A percentile compares a stretch with the other conserved stretches of the same genome.
These are phyloP conservation scores for Davidsoniella australis DNA, from an alignment of 2,329 filamentous ascomycete species.

Conservation along the genomic window DNA sequence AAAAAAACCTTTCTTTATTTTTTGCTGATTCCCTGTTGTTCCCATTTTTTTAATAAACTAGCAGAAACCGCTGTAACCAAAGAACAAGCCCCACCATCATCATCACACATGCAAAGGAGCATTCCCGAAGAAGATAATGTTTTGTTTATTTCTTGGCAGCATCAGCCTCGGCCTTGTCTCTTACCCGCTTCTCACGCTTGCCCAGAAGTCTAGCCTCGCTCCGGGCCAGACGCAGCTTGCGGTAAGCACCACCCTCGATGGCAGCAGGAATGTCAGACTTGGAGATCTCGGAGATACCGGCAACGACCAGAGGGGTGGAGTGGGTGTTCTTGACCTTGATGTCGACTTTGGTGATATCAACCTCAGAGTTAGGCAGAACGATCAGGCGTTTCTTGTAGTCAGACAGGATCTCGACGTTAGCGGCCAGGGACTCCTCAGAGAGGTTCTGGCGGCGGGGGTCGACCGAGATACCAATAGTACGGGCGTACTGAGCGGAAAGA, in stretches of 20 bases:
- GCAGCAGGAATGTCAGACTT: conserved; percentile 65
- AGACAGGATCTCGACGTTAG: conserved; percentile 95
- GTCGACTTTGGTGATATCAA: conserved; percentile 54
- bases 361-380: conserved; percentile 75
- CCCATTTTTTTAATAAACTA: conserved; percentile 10
- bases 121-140: conserved; percentile 14
- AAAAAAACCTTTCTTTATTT: conserved; percentile 21
- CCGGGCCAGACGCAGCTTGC: conserved; percentile 68
- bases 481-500: conserved; percentile 83
- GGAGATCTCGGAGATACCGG: conserved; percentile 56
- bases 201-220: conserved; percentile 68
- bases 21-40: conserved; percentile 9
- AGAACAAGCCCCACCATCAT: conserved; percentile 5
- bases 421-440: conserved; percentile 81
- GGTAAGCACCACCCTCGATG: conserved; percentile 70
- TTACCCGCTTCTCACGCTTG: conserved; percentile 80
- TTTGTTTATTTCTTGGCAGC: conserved; percentile 71
- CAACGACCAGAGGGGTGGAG: conserved; percentile 53
- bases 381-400: conserved; percentile 93
- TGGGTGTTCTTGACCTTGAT: conserved; percentile 31
- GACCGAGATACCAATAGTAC: conserved; percentile 93
- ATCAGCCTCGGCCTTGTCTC: conserved; percentile 73
- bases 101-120: conserved; percentile 1
- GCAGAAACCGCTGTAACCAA: conserved; percentile 11
- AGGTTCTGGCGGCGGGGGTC: conserved; percentile 95